Conservation (phyloP, 2,329 filamentous ascomycete species). For the Xylariaceae sp. region DNA sequence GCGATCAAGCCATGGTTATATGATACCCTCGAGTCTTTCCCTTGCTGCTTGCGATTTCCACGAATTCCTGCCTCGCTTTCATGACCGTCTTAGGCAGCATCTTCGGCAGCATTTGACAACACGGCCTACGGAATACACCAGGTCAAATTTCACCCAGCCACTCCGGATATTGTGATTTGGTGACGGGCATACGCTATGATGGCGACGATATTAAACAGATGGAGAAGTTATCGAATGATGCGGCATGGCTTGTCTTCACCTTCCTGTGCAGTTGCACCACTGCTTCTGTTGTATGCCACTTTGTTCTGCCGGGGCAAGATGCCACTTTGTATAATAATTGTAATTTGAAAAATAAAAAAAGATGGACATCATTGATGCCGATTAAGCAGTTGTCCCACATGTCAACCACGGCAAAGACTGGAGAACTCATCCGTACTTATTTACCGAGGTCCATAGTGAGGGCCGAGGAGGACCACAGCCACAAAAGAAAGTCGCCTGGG, state of each 20-base stretch:
- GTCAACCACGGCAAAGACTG: too few relatives aligned
- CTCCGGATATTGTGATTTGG: background rate
- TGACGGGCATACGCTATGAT: background rate
- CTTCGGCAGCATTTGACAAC: background rate
- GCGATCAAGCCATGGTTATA: slow-evolving; percentile 28
- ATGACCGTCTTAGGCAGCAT: background rate
- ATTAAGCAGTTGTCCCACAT: too few relatives aligned
- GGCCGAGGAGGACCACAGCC: too few relatives aligned
- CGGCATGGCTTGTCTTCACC: background rate
- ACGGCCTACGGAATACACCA: background rate
- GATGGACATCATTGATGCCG: too few relatives aligned
- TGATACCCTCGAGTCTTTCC: slow-evolving; percentile 11
- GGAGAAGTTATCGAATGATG: background rate
- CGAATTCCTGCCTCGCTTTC: background rate
- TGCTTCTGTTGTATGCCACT: background rate
- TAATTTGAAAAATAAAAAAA: too few relatives aligned
- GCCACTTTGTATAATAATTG: too few relatives aligned
- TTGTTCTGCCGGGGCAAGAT: too few relatives aligned
- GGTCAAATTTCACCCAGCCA: background rate
- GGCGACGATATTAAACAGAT: background rate
- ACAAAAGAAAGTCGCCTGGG: too few relatives aligned
- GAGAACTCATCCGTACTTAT: too few relatives aligned
- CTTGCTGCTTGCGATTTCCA: background rate
- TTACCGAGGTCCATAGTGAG: too few relatives aligned
- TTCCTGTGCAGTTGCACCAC: background rate